These are phyloP conservation scores for Suillus sp. DNA, from an alignment of 768 basidiomycete genomes.

Conservation along the genomic window DNA sequence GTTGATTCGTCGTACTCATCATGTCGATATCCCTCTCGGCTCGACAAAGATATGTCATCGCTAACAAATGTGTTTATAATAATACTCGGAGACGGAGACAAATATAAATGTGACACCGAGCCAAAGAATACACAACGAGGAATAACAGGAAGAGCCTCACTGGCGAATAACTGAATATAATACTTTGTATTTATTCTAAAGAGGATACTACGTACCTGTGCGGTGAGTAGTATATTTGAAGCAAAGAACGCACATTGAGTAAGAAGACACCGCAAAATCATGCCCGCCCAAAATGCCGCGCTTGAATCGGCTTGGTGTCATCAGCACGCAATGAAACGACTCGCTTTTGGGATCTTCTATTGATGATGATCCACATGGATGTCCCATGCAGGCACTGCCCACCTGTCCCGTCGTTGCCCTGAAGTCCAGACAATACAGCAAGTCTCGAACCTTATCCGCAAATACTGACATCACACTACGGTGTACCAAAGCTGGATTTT, in stretches of 20 bases:
- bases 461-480: background rate
- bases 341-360: background rate
- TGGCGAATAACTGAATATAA: background rate
- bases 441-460: background rate
- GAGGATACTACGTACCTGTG: background rate
- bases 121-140: background rate
- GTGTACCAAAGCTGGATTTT: background rate
- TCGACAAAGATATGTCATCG: background rate
- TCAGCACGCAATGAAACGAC: background rate
- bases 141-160: background rate
- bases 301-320: no score
- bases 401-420: no score
- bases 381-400: background rate
- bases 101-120: background rate
- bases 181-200: background rate
- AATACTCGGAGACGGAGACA: background rate
- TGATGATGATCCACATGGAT: background rate
- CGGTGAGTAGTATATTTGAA: background rate
- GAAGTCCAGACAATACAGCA: background rate
- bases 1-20: background rate
- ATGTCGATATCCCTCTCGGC: no score
- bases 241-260: background rate
- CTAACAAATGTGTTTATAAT: background rate
- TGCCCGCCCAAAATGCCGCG: background rate
- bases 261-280: background rate